Base-by-base conservation (phyloP, 192 early-diverging fungal genomes). In the Coemansia sp. region DNA sequence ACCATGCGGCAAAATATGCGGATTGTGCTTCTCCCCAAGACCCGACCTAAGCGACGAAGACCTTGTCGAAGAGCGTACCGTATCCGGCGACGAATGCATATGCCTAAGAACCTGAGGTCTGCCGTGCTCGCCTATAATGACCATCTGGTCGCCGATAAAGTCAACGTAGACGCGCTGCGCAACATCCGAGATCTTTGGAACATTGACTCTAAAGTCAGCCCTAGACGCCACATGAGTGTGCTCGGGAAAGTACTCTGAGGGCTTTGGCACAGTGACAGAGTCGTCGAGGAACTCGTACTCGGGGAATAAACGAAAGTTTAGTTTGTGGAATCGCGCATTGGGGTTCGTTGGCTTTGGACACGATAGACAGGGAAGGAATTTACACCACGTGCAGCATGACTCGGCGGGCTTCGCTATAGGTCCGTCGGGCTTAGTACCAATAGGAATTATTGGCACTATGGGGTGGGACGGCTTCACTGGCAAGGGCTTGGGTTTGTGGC, bases 241-340 rank as follows among this genome's bases (percentile, higher is more conserved):
- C 20, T 68, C 56, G 7, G 76, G 80, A 63, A 83, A 83, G 40
- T 77, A 78, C 58, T 77, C 80, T 0, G 80, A 75, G 24, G 71
- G 60, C 58, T 70, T 71, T 17, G 76, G 66, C 9, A 78, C 60
- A 1, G 62, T 51, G 9, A 75, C 41, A 19, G 62, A 4, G 46
- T 83, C 80, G 9, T 76, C 65, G 5, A 83, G 69, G 36, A 83
- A 83, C 69, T 83, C 80, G 73, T 83, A 83, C 27, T 83, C 80
- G 10, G 80, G 80, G 55, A 65, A 78, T 51, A 83, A 63, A 0
- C 80, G 69, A 64, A 83, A 83, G 41, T 83, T 83, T 11, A 7
- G 5, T 61, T 78, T 83, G 11, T 71, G 64, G 76, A 83, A 83
- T 0, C 80, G 71, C 42, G 59, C 75, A 44, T 83, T 83, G 2